These are phyloP conservation scores for Aureobasidium sp. DNA, from an alignment of 2,329 filamentous ascomycete genomes.

Conservation along the genomic window DNA sequence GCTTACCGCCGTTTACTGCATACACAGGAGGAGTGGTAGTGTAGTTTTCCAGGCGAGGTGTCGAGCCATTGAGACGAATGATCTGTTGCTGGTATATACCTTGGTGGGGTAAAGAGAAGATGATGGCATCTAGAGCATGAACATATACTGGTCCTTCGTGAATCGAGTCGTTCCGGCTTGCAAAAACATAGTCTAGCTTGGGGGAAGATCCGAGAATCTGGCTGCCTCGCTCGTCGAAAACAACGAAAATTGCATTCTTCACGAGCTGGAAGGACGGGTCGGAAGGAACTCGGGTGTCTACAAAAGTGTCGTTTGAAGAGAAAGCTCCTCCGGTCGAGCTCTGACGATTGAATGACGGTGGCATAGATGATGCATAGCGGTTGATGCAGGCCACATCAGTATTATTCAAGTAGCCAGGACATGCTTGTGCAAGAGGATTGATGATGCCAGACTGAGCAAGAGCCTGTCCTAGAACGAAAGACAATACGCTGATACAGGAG, in stretches of 20 bases:
- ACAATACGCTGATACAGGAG: background rate
- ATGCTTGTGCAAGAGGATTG: constrained; percentile 12
- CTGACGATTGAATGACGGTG: constrained; percentile 15
- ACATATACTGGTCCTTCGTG: constrained; percentile 38
- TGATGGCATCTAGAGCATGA: constrained; percentile 32
- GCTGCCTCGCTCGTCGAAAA: constrained; percentile 30
- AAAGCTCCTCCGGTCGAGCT: background rate
- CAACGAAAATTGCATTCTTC: constrained; percentile 24
- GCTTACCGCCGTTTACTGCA: constrained; percentile 35
- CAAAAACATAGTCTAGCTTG: constrained; percentile 31
- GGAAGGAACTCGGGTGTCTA: constrained; percentile 18
- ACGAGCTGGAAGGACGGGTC: constrained; percentile 26
- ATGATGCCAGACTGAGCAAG: constrained; percentile 12
- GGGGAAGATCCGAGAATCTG: constrained; percentile 31
- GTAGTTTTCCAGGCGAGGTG: constrained; percentile 31
- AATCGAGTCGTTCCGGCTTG: constrained; percentile 29
- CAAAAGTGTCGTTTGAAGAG: constrained; percentile 16
- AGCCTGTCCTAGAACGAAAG: background rate
- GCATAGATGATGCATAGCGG: constrained; percentile 17
- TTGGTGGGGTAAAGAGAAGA: constrained; percentile 30
- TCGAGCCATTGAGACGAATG: constrained; percentile 35
- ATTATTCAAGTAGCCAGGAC: constrained; percentile 13
- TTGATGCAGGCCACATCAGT: constrained; percentile 17
- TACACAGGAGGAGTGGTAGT: constrained; percentile 36
- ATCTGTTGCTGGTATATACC: constrained; percentile 28